Conservation (phyloP, 2,329 filamentous ascomycete species). For the Fusarium denticulatum region DNA sequence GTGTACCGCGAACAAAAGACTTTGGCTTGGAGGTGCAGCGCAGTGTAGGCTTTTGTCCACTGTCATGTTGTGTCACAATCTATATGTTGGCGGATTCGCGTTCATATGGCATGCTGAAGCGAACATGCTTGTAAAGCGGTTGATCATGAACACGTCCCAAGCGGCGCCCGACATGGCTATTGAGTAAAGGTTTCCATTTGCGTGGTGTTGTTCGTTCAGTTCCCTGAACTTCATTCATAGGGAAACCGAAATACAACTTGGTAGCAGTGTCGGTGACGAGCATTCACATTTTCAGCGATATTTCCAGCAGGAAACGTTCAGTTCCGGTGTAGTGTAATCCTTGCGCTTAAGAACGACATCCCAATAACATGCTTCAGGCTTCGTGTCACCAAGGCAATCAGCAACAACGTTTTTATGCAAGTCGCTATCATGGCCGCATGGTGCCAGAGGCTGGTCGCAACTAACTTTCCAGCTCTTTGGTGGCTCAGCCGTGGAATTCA, state of each 20-base stretch:
- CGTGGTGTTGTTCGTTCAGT: rapidly evolving
- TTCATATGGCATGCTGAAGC: neutral
- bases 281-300: rapidly evolving
- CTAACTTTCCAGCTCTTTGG: neutral
- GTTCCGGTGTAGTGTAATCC: no score
- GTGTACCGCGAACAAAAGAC: rapidly evolving
- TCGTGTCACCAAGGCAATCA: rapidly evolving
- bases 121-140: neutral
- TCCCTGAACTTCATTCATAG: rapidly evolving
- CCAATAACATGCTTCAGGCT: no score
- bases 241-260: no score
- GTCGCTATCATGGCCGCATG: neutral
- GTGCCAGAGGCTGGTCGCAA: neutral
- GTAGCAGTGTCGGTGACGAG: rapidly evolving
- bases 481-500: neutral
- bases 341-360: no score
- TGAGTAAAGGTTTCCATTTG: rapidly evolving
- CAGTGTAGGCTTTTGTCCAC: neutral
- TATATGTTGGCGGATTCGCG: neutral
- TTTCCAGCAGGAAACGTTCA: no score
- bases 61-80: no score
- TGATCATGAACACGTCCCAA: neutral
- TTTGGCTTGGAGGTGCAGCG: no score
- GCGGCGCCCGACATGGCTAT: rapidly evolving
- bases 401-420: rapidly evolving